phyloP scores from a whole-genome alignment of 345 rosid species.

The Citrus inodora region DNA sequence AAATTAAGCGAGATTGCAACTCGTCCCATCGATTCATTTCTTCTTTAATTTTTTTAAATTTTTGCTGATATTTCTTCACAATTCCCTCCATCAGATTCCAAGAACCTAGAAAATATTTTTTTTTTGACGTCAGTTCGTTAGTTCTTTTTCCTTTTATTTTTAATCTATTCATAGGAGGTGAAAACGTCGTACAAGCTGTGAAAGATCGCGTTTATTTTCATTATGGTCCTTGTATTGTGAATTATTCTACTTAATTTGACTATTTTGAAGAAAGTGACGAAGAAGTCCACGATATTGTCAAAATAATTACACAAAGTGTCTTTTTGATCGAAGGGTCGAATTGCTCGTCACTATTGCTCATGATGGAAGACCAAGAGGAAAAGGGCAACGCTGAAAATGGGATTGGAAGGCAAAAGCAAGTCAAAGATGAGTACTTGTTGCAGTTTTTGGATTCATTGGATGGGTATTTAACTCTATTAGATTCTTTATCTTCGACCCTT shows the following conservation, averaged over 20 bases:
- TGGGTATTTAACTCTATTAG: conserved; percentile 48
- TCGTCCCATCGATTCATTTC: conserved; percentile 67
- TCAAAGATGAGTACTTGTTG: conserved; percentile 39
- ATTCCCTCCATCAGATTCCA: conserved; percentile 52
- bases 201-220: background rate
- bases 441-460: conserved; percentile 81
- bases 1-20: conserved; percentile 56
- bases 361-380: conserved; percentile 26
- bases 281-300: background rate
- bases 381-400: conserved; percentile 13
- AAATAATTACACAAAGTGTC: background rate
- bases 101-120: background rate
- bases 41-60: conserved; percentile 50
- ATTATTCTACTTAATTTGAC: background rate
- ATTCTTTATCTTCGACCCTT: conserved; percentile 62
- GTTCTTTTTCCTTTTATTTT: no score
- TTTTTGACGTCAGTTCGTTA: background rate
- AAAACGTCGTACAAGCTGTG: background rate
- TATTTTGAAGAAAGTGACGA: background rate
- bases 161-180: no score
- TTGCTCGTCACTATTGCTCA: background rate
- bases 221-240: background rate
- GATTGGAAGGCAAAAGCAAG: conserved; percentile 13
- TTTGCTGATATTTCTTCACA: conserved; percentile 69
- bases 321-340: background rate